These are phyloP conservation scores for Leishmania major DNA, from an alignment of 208 protist species.

Conservation along the genomic window DNA sequence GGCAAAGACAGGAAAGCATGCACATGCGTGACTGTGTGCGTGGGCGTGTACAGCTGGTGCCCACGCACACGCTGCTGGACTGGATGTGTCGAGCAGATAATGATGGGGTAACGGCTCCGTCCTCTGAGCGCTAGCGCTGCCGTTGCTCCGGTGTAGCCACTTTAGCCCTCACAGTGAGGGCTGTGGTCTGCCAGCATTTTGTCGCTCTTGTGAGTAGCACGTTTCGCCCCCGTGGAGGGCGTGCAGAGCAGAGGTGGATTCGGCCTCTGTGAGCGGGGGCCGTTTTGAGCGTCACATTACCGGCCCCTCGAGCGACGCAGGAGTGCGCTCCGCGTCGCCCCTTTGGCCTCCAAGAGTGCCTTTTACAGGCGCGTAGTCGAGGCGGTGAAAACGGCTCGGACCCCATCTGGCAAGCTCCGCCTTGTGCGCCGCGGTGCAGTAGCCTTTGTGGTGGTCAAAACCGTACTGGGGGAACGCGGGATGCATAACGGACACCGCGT, in stretches of 20 bases:
- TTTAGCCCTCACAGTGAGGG: neutral
- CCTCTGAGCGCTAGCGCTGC: neutral
- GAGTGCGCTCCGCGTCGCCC: neutral
- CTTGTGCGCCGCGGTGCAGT: slow-evolving; percentile 44
- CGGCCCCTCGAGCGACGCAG: neutral
- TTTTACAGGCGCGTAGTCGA: slow-evolving; percentile 39
- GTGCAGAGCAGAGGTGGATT: neutral
- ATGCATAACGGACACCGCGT: slow-evolving; percentile 39
- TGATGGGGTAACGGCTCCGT: neutral
- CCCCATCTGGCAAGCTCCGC: slow-evolving; percentile 25
- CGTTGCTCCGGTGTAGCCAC: neutral
- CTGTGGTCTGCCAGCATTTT: neutral
- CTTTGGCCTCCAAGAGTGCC: neutral
- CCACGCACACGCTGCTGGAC: neutral
- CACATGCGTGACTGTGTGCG: neutral
- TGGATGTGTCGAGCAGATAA: neutral
- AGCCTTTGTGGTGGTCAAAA: slow-evolving; percentile 58
- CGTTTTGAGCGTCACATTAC: neutral
- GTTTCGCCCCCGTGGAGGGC: neutral
- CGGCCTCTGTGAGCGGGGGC: neutral
- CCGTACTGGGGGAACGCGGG: slow-evolving; percentile 37
- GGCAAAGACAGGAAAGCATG: neutral
- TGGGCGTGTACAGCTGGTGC: neutral
- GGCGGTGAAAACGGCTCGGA: slow-evolving; percentile 35
- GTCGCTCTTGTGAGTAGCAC: neutral